A percentile compares a stretch with the other conserved stretches of the same genome.
phyloP scores from a whole-genome alignment of 371 early-diverging fungal genomes.

The Rhizoclosmatium hyalinum region DNA sequence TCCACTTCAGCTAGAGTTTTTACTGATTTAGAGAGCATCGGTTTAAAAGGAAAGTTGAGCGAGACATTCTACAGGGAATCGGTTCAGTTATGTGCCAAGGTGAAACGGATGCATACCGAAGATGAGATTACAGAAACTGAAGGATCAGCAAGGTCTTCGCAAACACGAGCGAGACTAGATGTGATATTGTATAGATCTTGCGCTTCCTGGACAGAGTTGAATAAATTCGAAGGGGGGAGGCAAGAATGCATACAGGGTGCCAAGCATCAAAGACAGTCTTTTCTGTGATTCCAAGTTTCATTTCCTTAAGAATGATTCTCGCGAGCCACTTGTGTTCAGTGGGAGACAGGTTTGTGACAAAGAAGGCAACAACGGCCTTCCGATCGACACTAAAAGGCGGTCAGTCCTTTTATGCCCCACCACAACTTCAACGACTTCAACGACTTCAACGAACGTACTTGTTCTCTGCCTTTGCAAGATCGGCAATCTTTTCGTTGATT shows the following conservation, averaged over 20 bases:
- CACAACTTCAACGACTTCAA: background rate
- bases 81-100: background rate
- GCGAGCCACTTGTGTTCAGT: conserved; percentile 78
- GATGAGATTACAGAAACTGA: conserved; percentile 22
- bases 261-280: conserved; percentile 67
- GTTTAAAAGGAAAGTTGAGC: conserved; percentile 55
- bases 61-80: conserved; percentile 47
- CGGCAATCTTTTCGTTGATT: background rate
- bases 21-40: conserved; percentile 59
- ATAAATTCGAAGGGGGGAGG: background rate
- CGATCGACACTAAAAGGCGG: conserved; percentile 43
- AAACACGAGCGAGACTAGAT: conserved; percentile 66
- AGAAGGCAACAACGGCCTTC: conserved; percentile 53
- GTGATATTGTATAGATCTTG: conserved; percentile 67
- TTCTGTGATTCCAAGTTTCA: conserved; percentile 76
- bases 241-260: conserved; percentile 55
- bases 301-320: conserved; percentile 75
- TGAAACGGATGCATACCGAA: background rate
- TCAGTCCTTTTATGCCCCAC: no score
- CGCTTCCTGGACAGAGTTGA: conserved; percentile 49
- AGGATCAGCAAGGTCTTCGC: conserved; percentile 49
- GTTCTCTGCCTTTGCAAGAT: conserved; percentile 44
- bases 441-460: conserved; percentile 21
- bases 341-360: conserved; percentile 66
- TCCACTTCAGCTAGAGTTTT: conserved; percentile 47